Base-by-base conservation (phyloP, 1,284 basidiomycete species). In the Ceratobasidium sp. region DNA sequence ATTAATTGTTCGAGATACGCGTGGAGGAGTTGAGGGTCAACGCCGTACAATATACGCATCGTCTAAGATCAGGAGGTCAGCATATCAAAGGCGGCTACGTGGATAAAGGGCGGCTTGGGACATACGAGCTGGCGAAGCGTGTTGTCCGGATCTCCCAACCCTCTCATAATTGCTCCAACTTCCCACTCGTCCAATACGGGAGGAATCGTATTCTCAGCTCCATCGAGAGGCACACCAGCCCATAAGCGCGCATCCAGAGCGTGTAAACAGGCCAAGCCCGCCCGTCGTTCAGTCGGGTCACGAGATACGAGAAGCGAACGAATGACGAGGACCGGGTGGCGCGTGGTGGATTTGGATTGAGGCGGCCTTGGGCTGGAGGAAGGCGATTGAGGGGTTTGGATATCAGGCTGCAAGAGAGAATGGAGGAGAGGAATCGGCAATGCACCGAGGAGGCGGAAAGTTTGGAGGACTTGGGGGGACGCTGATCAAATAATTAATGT, bases 191-290 rank as follows among this genome's bases (percentile, higher is more conserved):
- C 69, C 19, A 72, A 22, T 0, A 72, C 69, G 19, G 69, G 69
- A 14, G 56, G 69, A 16, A 72, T 72, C 1, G 58, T 31, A 16
- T 62, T 39, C 19, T 66, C 49, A 3, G 29, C 14, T 11, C 63
- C 63, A 11, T 31, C 27, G 4, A 72, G 43, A 37, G 72, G 62
- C 63, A 71, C 3, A 27, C 14, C 92, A 5, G 90, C 89, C 92
- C 92, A 93, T 41, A 88, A 77, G 29, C 79, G 80, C 3, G 88
- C 85, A 77, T 89, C 85, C 13, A 92, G 76, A 56, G 84, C 86
- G 43, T 85, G 83, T 56, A 93, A 80, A 77, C 90, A 92, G 1
- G 84, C 83, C 11, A 93, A 79, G 77, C 92, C 92, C 14, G 89
- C 77, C 80, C 89, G 89, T 69, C 88, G 82, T 54, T 90, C 87